phyloP scores from a whole-genome alignment of 2,329 filamentous ascomycete species.

The Exophiala sp. region DNA sequence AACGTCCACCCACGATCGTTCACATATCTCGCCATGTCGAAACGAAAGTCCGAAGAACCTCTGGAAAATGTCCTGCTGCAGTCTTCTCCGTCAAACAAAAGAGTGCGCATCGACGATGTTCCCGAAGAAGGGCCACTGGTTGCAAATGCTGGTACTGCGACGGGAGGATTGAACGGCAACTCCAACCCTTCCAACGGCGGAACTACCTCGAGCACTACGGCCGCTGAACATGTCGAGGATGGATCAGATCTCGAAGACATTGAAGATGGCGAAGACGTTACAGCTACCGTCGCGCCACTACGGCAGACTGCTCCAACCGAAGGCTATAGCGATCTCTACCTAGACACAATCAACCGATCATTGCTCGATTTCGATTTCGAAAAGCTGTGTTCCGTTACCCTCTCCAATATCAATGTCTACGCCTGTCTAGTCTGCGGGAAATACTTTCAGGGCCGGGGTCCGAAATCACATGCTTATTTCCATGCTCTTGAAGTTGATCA shows the following conservation, averaged over 20 bases:
- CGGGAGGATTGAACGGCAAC: not conserved
- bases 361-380: slow-evolving; percentile 98
- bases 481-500: slow-evolving; percentile 92
- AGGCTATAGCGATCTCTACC: slow-evolving; percentile 91
- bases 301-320: slow-evolving; percentile 73
- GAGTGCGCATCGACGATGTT: slow-evolving; percentile 38
- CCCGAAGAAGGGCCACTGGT: slow-evolving; percentile 25
- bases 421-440: slow-evolving; percentile 96
- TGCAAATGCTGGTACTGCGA: not conserved
- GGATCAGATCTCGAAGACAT: slow-evolving; percentile 32
- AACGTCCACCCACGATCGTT: not conserved
- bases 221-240: slow-evolving; percentile 31
- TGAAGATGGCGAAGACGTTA: slow-evolving; percentile 34
- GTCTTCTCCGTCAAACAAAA: slow-evolving; percentile 43
- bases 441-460: slow-evolving; percentile 90
- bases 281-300: slow-evolving; percentile 37
- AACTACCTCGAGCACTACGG: not conserved
- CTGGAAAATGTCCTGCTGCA: slow-evolving; percentile 34
- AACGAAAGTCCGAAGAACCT: slow-evolving; percentile 43
- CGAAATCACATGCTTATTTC: slow-evolving; percentile 94
- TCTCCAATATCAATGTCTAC: slow-evolving; percentile 98
- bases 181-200: slow-evolving; percentile 1
- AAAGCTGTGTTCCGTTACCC: slow-evolving; percentile 90
- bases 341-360: slow-evolving; percentile 90
- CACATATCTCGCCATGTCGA: slow-evolving; percentile 36